Percentiles rank a stretch among this genome's conserved stretches.
Evolutionary conservation across 2,329 filamentous ascomycete genomes (phyloP).

Genomic region (Ophiostoma pallidulum): DNA sequence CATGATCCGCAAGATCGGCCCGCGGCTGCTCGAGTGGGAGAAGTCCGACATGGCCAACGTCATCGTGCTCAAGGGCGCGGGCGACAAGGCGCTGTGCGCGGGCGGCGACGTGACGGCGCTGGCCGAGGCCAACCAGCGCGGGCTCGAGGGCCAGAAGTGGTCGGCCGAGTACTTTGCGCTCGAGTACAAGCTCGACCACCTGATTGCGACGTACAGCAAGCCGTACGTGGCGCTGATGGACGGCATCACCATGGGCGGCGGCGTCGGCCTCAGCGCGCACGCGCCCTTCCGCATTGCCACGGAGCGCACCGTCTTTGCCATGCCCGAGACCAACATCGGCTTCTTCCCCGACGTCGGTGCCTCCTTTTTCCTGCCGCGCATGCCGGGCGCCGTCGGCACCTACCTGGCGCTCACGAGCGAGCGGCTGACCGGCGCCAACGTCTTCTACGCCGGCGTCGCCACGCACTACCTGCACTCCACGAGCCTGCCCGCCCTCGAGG

Average conservation of each 20-base stretch:
- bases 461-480: conserved; percentile 96
- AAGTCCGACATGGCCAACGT: conserved; percentile 93
- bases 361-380: conserved; percentile 86
- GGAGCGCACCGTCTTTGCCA: conserved; percentile 89
- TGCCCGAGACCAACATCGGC: conserved; percentile 97
- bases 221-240: conserved; percentile 96
- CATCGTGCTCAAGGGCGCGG: conserved; percentile 82
- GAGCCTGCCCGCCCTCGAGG: conserved; percentile 69
- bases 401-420: conserved; percentile 92
- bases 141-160: conserved; percentile 58
- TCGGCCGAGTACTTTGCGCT: conserved; percentile 83
- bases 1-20: conserved; percentile 91
- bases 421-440: conserved; percentile 69
- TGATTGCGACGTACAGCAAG: conserved; percentile 88
- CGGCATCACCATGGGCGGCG: conserved; percentile 96
- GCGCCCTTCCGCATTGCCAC: conserved; percentile 95
- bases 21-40: conserved; percentile 83
- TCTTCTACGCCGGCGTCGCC: conserved; percentile 83
- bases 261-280: conserved; percentile 87
- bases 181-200: conserved; percentile 93
- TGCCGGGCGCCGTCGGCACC: conserved; percentile 78
- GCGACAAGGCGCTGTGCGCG: conserved; percentile 78
- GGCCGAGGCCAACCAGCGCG: conserved; percentile 60
- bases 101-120: conserved; percentile 83
- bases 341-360: conserved; percentile 98